Conservation (phyloP, 2,329 filamentous ascomycete species). For the Phaeosphaeria sp. region DNA sequence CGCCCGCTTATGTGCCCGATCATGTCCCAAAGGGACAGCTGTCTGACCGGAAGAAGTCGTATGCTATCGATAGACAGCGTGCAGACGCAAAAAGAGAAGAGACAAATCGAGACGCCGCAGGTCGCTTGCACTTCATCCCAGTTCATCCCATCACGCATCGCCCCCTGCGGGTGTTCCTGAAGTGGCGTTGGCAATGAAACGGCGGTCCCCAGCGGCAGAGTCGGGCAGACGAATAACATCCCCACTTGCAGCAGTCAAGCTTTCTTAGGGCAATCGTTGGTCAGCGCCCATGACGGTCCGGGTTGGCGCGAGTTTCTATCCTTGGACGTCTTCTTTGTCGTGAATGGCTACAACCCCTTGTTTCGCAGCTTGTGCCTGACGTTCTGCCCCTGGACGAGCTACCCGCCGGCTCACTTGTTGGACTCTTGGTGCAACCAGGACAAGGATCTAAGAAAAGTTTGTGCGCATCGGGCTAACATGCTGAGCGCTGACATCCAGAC, state of each 20-base stretch:
- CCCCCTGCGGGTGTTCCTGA: slow-evolving; percentile 22
- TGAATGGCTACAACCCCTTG: slow-evolving; percentile 15
- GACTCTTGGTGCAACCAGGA: slow-evolving; percentile 26
- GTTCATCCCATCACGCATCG: slow-evolving; percentile 2
- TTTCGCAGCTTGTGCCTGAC: slow-evolving; percentile 20
- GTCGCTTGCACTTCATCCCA: slow-evolving; percentile 12
- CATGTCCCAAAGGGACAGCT: not conserved
- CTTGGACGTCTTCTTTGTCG: slow-evolving; percentile 13
- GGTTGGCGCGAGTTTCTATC: slow-evolving; percentile 12
- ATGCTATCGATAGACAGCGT: slow-evolving; percentile 5
- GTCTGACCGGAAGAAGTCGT: slow-evolving; percentile 8
- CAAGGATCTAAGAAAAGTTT: slow-evolving; percentile 31
- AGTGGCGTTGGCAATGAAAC: slow-evolving; percentile 31
- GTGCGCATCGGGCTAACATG: slow-evolving; percentile 20
- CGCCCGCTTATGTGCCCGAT: not conserved
- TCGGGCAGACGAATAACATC: slow-evolving; percentile 1
- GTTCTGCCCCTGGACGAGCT: slow-evolving; percentile 25
- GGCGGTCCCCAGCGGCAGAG: slow-evolving; percentile 19
- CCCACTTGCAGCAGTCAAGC: slow-evolving; percentile 27
- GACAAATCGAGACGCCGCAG: slow-evolving; percentile 1
- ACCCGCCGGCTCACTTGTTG: slow-evolving; percentile 20
- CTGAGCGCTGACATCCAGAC: slow-evolving; percentile 24
- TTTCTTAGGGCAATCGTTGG: slow-evolving; percentile 31
- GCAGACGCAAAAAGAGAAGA: slow-evolving; percentile 4
- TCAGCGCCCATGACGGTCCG: slow-evolving; percentile 14